Conservation (phyloP, 768 basidiomycete species). For the Daedaleopsis nitida region DNA sequence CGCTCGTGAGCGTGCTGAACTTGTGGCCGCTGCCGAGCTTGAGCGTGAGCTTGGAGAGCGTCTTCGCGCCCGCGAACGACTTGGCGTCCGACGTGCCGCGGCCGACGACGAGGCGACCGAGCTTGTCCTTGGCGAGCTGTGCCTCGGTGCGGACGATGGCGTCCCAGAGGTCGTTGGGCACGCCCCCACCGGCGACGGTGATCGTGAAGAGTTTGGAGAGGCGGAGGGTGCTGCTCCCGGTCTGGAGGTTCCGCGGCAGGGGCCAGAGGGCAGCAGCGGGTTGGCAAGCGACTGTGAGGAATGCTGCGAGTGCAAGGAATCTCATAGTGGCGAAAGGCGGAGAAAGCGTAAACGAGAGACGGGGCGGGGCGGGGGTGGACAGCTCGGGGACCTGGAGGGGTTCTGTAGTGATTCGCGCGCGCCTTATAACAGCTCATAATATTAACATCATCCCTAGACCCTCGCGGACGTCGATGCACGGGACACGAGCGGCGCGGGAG, state of each 20-base stretch:
- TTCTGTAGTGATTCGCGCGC: no score
- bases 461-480: slow-evolving; percentile 5
- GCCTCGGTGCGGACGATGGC: slow-evolving; percentile 53
- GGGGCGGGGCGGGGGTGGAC: neutral
- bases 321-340: slow-evolving; percentile 19
- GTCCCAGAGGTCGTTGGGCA: slow-evolving; percentile 59
- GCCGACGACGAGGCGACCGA: slow-evolving; percentile 58
- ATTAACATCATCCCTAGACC: no score
- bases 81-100: slow-evolving; percentile 52
- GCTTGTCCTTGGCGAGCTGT: slow-evolving; percentile 53
- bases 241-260: slow-evolving; percentile 30
- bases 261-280: slow-evolving; percentile 39
- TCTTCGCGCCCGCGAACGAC: slow-evolving; percentile 41
- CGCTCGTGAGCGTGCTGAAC: slow-evolving; percentile 48
- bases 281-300: slow-evolving; percentile 23
- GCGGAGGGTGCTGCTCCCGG: slow-evolving; percentile 32
- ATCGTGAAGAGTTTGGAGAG: slow-evolving; percentile 57
- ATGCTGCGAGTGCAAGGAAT: slow-evolving; percentile 20
- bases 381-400: neutral
- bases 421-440: no score
- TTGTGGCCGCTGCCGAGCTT: slow-evolving; percentile 35
- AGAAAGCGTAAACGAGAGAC: slow-evolving; percentile 10
- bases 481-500: neutral
- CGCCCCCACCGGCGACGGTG: slow-evolving; percentile 35
- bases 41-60: slow-evolving; percentile 47